Conservation (phyloP, 495 filamentous ascomycete species). For the Rusavskia elegans region DNA sequence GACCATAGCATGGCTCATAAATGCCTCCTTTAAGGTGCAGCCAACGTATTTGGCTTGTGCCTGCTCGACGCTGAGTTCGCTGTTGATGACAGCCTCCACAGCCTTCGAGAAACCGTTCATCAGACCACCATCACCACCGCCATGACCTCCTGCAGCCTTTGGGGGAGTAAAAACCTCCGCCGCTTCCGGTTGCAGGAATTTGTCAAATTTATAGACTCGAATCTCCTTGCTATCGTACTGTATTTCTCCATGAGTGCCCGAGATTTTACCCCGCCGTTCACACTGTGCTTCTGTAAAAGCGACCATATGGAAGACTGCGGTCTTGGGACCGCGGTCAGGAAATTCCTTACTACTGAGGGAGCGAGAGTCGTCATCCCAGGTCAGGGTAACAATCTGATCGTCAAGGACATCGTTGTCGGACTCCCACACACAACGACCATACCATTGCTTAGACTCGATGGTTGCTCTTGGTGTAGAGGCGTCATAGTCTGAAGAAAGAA, state of each 20-base stretch:
- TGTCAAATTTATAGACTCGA: slow-evolving; percentile 25
- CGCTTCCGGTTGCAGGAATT: slow-evolving; percentile 5
- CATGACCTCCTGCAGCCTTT: slow-evolving; percentile 38
- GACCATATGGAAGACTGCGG: slow-evolving; percentile 84
- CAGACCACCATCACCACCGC: slow-evolving; percentile 77
- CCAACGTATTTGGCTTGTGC: slow-evolving; percentile 68
- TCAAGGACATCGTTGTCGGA: slow-evolving; percentile 83
- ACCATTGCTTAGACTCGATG: slow-evolving; percentile 58
- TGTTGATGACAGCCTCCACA: slow-evolving; percentile 61
- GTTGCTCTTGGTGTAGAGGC: slow-evolving; percentile 29
- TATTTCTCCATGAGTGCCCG: slow-evolving; percentile 76
- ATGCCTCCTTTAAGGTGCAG: slow-evolving; percentile 66
- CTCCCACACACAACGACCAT: slow-evolving; percentile 88
- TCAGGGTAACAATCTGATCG: slow-evolving; percentile 74
- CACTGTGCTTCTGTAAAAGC: slow-evolving; percentile 80
- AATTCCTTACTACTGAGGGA: slow-evolving; percentile 12
- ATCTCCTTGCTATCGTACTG: slow-evolving; percentile 43
- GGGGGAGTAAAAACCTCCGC: slow-evolving; percentile 1
- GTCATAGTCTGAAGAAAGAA: slow-evolving; percentile 55
- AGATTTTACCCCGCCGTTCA: slow-evolving; percentile 63
- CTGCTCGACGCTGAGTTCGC: slow-evolving; percentile 44
- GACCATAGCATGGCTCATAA: slow-evolving; percentile 82
- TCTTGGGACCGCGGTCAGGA: slow-evolving; percentile 50
- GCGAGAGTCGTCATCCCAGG: slow-evolving; percentile 55
- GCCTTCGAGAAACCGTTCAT: slow-evolving; percentile 66